Evolutionary conservation across 257 asterid species (phyloP), one percentile per base, ranked within the genome.

Genomic region (Solanum bulbocastanum): DNA sequence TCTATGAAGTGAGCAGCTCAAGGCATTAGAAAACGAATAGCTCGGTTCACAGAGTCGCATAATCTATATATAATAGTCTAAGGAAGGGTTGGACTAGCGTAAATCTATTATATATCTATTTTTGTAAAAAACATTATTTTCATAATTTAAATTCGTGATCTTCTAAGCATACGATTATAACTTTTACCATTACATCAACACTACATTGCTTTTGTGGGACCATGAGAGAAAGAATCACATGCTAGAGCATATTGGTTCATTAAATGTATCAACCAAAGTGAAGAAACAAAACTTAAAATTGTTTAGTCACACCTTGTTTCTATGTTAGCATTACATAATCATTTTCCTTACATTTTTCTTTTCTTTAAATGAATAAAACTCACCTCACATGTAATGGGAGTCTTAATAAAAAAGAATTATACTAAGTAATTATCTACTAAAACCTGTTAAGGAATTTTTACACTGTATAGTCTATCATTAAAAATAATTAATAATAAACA

Each of bases 281-380:
- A 76, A 75, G 58, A 39, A 39, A 75, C 1, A 69, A 33, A 32
- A 42, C 14, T 42, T 40, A n/a, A 25, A 78, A 42, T 33, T 78
- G 1, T 25, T 79, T 15, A 44, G 6, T 79, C 62, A 78, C 15
- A 36, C 25, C 85, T 79, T 8, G 39, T 20, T 15, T 44, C 2
- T 42, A 68, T 83, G 89, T 87, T 44, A 83, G 89, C 87, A 72
- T 87, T 83, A 82, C 87, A 71, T 87, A 84, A 87, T 83, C 72
- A 42, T 81, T 81, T 40, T 42, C 22, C 18, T 13, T 40, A 0
- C 11, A 4, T n/a, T 5, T 79, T 52, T 79, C 5, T 76, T 79
- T 44, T 79, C 9, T 15, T 68, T 81, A 81, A 16, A 16, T 30
- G 36, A 30, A 46, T 27, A 46, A 30, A 52, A 52, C 62, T 52